Evolutionary conservation across 495 filamentous ascomycete genomes (phyloP).

Genomic region (Trichocladium antarcticum): DNA sequence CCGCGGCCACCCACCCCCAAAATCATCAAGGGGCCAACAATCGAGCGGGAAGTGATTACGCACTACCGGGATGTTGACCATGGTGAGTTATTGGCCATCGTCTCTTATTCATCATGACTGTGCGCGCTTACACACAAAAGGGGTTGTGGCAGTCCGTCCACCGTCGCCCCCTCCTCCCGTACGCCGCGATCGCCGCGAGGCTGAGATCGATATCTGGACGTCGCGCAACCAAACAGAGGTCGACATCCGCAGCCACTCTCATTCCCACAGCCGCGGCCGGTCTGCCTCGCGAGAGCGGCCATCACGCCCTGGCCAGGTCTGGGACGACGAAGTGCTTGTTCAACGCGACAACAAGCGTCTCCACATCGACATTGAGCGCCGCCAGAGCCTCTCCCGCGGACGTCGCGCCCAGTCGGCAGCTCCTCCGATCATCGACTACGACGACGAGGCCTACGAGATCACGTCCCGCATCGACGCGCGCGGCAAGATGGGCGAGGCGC

Average conservation of each 20-base stretch:
- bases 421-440: conserved; percentile 29
- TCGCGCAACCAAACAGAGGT: conserved; percentile 38
- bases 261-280: conserved; percentile 23
- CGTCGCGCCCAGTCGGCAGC: conserved; percentile 40
- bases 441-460: conserved; percentile 58
- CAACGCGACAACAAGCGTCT: conserved; percentile 49
- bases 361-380: conserved; percentile 41
- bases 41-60: conserved; percentile 72
- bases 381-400: conserved; percentile 26
- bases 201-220: conserved; percentile 46
- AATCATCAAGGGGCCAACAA: conserved; percentile 54
- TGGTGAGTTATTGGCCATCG: conserved; percentile 40
- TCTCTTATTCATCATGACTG: neutral
- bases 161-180: conserved; percentile 39
- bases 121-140: conserved; percentile 19
- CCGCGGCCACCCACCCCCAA: conserved; percentile 42
- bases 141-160: conserved; percentile 33
- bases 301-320: conserved; percentile 17
- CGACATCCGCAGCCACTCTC: conserved; percentile 35
- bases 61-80: conserved; percentile 84
- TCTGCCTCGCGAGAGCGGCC: conserved; percentile 29
- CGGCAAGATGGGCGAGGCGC: conserved; percentile 54
- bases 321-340: conserved; percentile 32
- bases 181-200: conserved; percentile 31
- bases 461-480: conserved; percentile 47